phyloP scores from a whole-genome alignment of 1,139 yeast species.

The Kodamaea sp. region DNA sequence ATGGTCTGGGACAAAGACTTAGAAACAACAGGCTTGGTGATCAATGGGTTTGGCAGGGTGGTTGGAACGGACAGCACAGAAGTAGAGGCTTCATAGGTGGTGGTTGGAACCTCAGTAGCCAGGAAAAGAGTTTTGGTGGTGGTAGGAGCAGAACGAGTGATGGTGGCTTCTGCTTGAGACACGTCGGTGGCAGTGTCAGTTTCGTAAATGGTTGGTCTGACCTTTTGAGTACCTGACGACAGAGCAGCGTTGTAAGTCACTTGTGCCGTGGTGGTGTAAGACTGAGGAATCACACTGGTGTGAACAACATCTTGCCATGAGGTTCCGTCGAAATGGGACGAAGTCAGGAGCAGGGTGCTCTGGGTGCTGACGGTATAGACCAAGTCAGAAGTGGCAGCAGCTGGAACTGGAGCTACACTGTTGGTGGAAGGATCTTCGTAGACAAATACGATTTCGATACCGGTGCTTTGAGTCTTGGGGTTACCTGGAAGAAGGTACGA shows the following conservation, averaged over 20 bases:
- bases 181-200: constrained; percentile 9
- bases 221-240: constrained; percentile 1
- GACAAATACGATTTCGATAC: constrained; percentile 36
- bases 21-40: constrained; percentile 23
- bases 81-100: constrained; percentile 21
- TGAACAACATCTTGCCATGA: constrained; percentile 15
- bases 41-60: constrained; percentile 30
- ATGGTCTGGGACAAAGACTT: constrained; percentile 14
- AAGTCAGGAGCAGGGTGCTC: constrained; percentile 9
- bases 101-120: constrained; percentile 26
- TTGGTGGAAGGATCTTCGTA: constrained; percentile 20
- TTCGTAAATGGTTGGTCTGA: constrained; percentile 13
- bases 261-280: constrained; percentile 16
- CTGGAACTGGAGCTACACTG: constrained; percentile 2
- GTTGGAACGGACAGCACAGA: constrained; percentile 19
- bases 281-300: constrained; percentile 13
- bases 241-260: constrained; percentile 20
- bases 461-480: constrained; percentile 24
- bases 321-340: constrained; percentile 7
- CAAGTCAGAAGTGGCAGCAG: constrained; percentile 10
- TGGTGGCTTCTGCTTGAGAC: constrained; percentile 6
- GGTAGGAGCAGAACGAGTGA: constrained; percentile 24
- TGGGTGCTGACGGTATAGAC: constrained; percentile 20
- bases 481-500: constrained; percentile 24
- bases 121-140: constrained; percentile 28